These are phyloP conservation scores for Eremothecium sinecaudum DNA, from an alignment of 1,139 yeast genomes.

Conservation along the genomic window DNA sequence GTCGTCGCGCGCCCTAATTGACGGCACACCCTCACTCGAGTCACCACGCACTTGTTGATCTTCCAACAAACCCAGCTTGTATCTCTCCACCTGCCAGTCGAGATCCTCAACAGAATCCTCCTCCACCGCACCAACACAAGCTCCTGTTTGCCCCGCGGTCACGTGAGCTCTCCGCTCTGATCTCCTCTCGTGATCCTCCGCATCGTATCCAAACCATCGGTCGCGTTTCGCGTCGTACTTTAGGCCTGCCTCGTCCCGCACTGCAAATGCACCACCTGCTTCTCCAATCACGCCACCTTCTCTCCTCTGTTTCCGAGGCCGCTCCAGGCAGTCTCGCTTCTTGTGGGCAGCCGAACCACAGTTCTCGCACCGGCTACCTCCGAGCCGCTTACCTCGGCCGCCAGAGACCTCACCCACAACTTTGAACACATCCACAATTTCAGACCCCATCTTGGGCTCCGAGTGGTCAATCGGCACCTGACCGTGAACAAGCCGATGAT, in stretches of 20 bases:
- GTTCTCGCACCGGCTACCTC: conserved; percentile 15
- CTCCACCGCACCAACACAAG: conserved; percentile 3
- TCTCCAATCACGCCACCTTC: conserved; percentile 3
- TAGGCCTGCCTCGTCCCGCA: conserved; percentile 5
- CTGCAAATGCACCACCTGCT: conserved; percentile 1
- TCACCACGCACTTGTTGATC: conserved; percentile 12
- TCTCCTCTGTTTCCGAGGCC: conserved; percentile 17
- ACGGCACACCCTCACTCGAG: conserved; percentile 1
- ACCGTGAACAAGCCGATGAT: conserved; percentile 22
- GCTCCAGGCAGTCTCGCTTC: conserved; percentile 24
- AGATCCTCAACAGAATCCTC: conserved; percentile 14
- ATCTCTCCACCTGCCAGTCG: conserved; percentile 27
- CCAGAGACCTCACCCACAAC: conserved; percentile 1
- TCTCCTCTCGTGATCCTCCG: conserved; percentile 21
- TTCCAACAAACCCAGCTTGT: conserved; percentile 21
- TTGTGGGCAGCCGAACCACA: conserved; percentile 24
- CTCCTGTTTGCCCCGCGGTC: conserved; percentile 2
- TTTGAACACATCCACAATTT: conserved; percentile 22
- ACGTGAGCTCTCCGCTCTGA: conserved; percentile 14
- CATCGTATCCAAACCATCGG: conserved; percentile 30
- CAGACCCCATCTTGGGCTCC: conserved; percentile 24
- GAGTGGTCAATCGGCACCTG: conserved; percentile 25
- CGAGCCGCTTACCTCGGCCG: conserved; percentile 1
- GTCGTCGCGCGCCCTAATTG: conserved; percentile 29
- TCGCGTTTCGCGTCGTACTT: conserved; percentile 30